Conservation (phyloP, 225 moss, liverwort and hornwort genomes). For the Physcomitrellopsis africana region DNA sequence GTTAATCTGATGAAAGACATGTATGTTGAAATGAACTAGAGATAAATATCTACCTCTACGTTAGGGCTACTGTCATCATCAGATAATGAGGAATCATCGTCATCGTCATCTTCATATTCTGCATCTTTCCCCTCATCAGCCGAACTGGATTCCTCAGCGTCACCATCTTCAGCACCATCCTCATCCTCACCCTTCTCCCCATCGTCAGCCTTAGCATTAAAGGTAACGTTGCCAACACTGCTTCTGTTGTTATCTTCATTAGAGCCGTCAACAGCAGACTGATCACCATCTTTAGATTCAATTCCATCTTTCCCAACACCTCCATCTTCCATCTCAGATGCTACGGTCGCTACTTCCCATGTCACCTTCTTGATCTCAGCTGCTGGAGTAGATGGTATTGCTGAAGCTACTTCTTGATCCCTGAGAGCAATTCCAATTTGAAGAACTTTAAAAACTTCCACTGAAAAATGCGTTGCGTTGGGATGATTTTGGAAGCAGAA, state of each 20-base stretch:
- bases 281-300: slow-evolving; percentile 15
- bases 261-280: slow-evolving; percentile 19
- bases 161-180: slow-evolving; percentile 42
- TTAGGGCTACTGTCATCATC: slow-evolving; percentile 40
- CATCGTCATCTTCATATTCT: slow-evolving; percentile 47
- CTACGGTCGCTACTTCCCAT: slow-evolving; percentile 28
- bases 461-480: slow-evolving; percentile 9
- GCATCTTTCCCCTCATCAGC: slow-evolving; percentile 42
- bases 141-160: slow-evolving; percentile 46
- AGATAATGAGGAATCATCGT: slow-evolving; percentile 46
- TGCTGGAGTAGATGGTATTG: slow-evolving; percentile 20
- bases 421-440: slow-evolving; percentile 30
- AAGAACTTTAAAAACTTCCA: background rate
- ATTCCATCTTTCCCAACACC: slow-evolving; percentile 25
- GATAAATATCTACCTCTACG: slow-evolving; percentile 37
- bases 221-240: slow-evolving; percentile 23
- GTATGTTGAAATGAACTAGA: background rate
- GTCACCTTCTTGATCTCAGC: slow-evolving; percentile 34
- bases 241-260: slow-evolving; percentile 23
- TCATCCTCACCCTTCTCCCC: slow-evolving; percentile 22
- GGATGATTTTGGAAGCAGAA: background rate
- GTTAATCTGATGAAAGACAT: background rate
- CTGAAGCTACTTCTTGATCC: slow-evolving; percentile 30
- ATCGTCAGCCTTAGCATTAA: slow-evolving; percentile 31
- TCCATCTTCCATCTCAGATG: slow-evolving; percentile 32